Percentiles rank a stretch among this genome's conserved stretches.
These are phyloP conservation scores for Penicillium vulpinum DNA, from an alignment of 2,329 filamentous ascomycete genomes.

Conservation along the genomic window DNA sequence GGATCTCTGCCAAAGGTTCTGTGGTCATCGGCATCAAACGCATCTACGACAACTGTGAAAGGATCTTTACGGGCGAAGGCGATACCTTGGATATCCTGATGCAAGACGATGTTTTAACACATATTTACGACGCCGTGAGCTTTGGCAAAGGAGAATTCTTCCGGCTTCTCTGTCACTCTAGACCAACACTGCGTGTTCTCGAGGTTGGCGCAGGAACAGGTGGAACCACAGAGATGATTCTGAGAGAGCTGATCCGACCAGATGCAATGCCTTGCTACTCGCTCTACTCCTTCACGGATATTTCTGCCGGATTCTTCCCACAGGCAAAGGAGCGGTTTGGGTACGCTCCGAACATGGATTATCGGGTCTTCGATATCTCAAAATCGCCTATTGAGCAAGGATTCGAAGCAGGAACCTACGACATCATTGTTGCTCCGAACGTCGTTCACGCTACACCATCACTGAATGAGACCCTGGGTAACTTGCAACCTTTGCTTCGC, in stretches of 20 bases:
- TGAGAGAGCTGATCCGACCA: neutral
- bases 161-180: neutral
- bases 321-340: constrained; percentile 21
- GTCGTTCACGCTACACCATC: constrained; percentile 28
- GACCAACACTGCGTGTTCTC: constrained; percentile 5
- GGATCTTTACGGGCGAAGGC: no score
- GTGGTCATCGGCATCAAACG: no score
- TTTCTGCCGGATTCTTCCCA: constrained; percentile 26
- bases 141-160: neutral
- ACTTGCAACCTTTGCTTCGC: constrained; percentile 25
- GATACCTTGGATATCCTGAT: no score
- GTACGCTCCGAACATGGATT: constrained; percentile 20
- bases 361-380: constrained; percentile 27
- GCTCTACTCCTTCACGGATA: constrained; percentile 24
- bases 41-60: no score
- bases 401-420: constrained; percentile 23
- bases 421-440: constrained; percentile 32
- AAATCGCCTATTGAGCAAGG: constrained; percentile 26
- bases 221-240: neutral
- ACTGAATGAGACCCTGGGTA: constrained; percentile 21
- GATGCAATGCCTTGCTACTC: constrained; percentile 6
- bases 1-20: no score
- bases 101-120: no score
- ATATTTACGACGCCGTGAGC: no score
- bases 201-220: no score